A percentile compares a stretch with the other conserved stretches of the same genome.
phyloP scores from a whole-genome alignment of 2,329 filamentous ascomycete species.

The Colletotrichum karsti region DNA sequence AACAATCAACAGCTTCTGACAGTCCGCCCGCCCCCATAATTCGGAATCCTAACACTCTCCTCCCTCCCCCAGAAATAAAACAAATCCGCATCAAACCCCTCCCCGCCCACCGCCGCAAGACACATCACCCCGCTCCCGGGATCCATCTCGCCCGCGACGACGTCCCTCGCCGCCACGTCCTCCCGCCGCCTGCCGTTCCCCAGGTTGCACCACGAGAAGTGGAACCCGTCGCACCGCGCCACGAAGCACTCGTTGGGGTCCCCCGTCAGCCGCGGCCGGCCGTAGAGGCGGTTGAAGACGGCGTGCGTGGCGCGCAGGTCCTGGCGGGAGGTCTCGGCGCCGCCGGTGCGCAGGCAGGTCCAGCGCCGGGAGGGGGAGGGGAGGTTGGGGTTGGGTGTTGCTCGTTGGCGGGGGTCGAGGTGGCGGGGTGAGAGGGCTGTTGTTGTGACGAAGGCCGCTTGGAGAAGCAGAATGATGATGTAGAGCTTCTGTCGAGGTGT shows the following conservation, averaged over 20 bases:
- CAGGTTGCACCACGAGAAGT: constrained; percentile 1
- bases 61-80: neutral
- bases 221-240: neutral
- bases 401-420: neutral
- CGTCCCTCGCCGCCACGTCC: neutral
- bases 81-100: neutral
- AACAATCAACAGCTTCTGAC: neutral
- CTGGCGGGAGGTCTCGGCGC: neutral
- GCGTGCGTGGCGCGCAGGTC: neutral
- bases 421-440: neutral
- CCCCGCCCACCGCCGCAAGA: neutral
- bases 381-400: neutral
- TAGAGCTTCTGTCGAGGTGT: too few species aligned
- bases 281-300: neutral
- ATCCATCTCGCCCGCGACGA: neutral
- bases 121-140: neutral
- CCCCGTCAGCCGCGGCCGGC: neutral
- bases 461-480: neutral
- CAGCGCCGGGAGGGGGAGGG: neutral
- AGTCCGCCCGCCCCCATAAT: neutral
- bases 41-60: neutral
- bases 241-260: neutral
- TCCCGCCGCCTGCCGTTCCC: neutral
- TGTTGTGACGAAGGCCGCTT: neutral
- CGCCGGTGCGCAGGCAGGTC: neutral